A percentile compares a stretch with the other conserved stretches of the same genome.
Conservation (phyloP, 805 yeast species). For the Schwanniomyces occidentalis region DNA sequence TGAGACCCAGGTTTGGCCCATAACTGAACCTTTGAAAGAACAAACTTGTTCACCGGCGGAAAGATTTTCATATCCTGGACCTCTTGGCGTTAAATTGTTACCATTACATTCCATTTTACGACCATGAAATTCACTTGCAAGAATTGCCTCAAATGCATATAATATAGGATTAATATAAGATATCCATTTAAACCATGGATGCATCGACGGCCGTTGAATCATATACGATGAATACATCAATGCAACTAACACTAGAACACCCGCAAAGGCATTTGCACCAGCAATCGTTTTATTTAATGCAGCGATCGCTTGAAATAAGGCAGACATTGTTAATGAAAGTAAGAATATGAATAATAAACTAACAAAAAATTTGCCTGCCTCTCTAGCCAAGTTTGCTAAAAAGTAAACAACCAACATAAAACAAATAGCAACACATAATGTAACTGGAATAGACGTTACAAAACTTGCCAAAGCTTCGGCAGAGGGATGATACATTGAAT, state of each 20-base stretch:
- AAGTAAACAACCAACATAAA: constrained; percentile 29
- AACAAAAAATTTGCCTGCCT: constrained; percentile 57
- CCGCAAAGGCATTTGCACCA: constrained; percentile 56
- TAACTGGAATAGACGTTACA: constrained; percentile 21
- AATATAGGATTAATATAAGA: constrained; percentile 38
- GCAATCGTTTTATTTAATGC: constrained; percentile 53
- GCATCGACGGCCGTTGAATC: constrained; percentile 36
- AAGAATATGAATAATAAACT: constrained; percentile 46
- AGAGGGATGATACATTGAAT: constrained; percentile 29
- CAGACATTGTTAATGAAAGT: constrained; percentile 53
- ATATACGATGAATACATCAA: constrained; percentile 31
- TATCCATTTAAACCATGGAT: constrained; percentile 35
- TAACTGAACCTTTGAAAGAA: constrained; percentile 18
- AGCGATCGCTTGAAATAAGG: constrained; percentile 54
- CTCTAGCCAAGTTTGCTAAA: constrained; percentile 40
- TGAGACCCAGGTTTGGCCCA: constrained; percentile 19
- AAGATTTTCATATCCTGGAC: constrained; percentile 23
- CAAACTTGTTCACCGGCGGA: constrained; percentile 17
- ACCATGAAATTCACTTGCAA: constrained; percentile 32
- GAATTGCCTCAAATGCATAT: constrained; percentile 29
- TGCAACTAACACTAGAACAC: constrained; percentile 40
- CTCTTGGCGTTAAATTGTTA: constrained; percentile 20
- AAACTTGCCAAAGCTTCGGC: constrained; percentile 26
- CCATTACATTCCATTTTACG: constrained; percentile 26
- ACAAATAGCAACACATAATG: constrained; percentile 18